Conservation (phyloP, 2,329 filamentous ascomycete species). For the Scedosporium boydii region DNA sequence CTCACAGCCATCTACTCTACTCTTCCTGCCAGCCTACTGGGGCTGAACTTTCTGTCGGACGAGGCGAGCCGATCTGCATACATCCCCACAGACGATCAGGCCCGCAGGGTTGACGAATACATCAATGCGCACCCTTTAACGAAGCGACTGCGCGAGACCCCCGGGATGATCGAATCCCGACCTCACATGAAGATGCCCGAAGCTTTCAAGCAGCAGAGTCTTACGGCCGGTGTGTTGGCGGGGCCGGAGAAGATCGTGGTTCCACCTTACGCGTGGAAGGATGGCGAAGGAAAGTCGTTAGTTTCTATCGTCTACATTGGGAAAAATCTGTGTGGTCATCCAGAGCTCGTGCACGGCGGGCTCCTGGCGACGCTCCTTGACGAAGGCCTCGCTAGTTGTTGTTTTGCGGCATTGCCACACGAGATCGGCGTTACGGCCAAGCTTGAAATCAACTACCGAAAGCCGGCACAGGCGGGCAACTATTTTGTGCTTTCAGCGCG, state of each 20-base stretch:
- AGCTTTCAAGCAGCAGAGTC: constrained; percentile 58
- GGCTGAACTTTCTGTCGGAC: constrained; percentile 38
- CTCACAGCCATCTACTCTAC: constrained; percentile 9
- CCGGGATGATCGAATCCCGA: constrained; percentile 63
- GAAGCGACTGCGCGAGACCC: constrained; percentile 54
- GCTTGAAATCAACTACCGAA: constrained; percentile 72
- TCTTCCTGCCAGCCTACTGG: constrained; percentile 9
- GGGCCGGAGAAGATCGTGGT: constrained; percentile 70
- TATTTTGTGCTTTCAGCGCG: constrained; percentile 71
- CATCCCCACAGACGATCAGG: constrained; percentile 43
- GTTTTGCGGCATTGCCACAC: constrained; percentile 79
- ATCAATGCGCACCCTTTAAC: constrained; percentile 72
- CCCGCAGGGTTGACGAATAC: constrained; percentile 55
- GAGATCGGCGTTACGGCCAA: constrained; percentile 81
- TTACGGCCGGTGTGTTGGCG: constrained; percentile 72
- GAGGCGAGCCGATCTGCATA: constrained; percentile 64
- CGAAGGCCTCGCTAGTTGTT: constrained; percentile 79
- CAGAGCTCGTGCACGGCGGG: constrained; percentile 83
- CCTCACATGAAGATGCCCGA: constrained; percentile 81
- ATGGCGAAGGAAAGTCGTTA: constrained; percentile 58
- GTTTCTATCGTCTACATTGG: constrained; percentile 72
- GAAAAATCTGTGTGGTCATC: constrained; percentile 74
- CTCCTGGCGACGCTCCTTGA: constrained; percentile 87
- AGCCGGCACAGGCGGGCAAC: constrained; percentile 64
- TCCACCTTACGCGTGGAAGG: constrained; percentile 69